Base-by-base conservation (phyloP, 345 rosid genomes). In the Brassica incana region DNA sequence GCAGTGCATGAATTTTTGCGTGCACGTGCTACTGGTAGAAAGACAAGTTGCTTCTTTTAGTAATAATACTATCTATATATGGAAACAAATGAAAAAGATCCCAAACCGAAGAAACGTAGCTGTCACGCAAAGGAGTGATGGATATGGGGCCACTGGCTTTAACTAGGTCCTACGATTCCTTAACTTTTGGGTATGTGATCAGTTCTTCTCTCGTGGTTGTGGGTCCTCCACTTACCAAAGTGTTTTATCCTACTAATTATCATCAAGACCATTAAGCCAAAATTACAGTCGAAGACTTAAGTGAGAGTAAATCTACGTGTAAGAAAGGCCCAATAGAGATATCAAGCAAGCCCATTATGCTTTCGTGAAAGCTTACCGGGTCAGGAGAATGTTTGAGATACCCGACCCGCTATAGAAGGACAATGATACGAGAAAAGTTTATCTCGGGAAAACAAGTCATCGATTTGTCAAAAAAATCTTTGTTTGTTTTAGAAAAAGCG, bases 401-500 rank as follows among this genome's bases (percentile, higher is more conserved):
- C 35, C 72, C 78, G 78, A 75, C 66, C 72, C 73, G 72, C n/a
- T 27, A 67, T 36, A 10, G 78, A 67, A 14, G 15, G 43, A 15
- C 38, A 77, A 40, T 18, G 38, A 70, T 71, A 72, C 67, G 72
- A 72, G 77, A 66, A 58, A 65, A 56, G 52, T 25, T 0, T 2
- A 65, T 45, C 14, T 6, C 15, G 18, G 7, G 62, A 16, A 58
- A 32, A 4, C 8, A 9, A 45, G 45, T 45, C 35, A 45, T 77
- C 52, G 69, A 40, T 40, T 40, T 40, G 11, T 40, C 48, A 63
- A 62, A 71, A 27, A 29, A 29, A 29, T 56, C 0, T 14, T 52
- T 38, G 78, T 74, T 74, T 68, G 78, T 20, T 73, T 66, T 67
- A 36, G 58, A n/a, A n/a, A 69, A 67, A 67, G 48, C 32, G 77